Evolutionary conservation across 78 protist species (phyloP), one percentile per base, ranked within the genome.

Genomic region (Capsaspora owczarzaki): DNA sequence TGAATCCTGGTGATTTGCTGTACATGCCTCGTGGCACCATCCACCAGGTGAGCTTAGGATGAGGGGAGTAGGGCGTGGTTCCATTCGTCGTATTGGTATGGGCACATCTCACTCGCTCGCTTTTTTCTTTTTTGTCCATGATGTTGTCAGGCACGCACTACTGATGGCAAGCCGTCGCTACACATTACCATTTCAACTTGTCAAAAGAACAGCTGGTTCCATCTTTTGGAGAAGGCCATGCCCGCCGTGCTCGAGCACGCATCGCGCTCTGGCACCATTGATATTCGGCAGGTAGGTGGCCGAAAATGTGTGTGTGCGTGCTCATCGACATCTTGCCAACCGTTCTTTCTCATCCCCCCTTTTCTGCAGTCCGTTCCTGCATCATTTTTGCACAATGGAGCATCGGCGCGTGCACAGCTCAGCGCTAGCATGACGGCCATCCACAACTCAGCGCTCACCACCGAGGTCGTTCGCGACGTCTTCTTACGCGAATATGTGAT

Each of bases 21-120:
- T 94, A 94, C 85, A 81, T 94, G 35, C 97, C 97, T 25, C 74
- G 97, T 49, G 97, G 97, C 25, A 38, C 68, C 10, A 86, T 94
- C 27, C 97, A 94, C 83, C 93, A 94, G 68, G 95, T 89, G 19
- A 61, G 42, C 41, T 40, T 82, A 42, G 85, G 72, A n/a, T n/a
- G n/a, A n/a, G n/a, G n/a, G n/a, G n/a, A n/a, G n/a, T n/a, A n/a
- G n/a, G n/a, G n/a, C n/a, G n/a, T n/a, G n/a, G n/a, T n/a, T n/a
- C n/a, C n/a, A n/a, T n/a, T n/a, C n/a, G n/a, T n/a, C n/a, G 75
- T 40, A 66, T 0, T 22, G 12, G 22, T 38, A n/a, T 41, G n/a
- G 53, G 12, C 25, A 46, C 51, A 14, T 49, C 56, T 49, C 56
- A 49, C 56, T 49, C 10, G 16, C 56, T 49, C 56, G n/a, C 56